Evolutionary conservation across 2,329 filamentous ascomycete genomes (phyloP).

Genomic region (Stagonosporopsis tanaceti): DNA sequence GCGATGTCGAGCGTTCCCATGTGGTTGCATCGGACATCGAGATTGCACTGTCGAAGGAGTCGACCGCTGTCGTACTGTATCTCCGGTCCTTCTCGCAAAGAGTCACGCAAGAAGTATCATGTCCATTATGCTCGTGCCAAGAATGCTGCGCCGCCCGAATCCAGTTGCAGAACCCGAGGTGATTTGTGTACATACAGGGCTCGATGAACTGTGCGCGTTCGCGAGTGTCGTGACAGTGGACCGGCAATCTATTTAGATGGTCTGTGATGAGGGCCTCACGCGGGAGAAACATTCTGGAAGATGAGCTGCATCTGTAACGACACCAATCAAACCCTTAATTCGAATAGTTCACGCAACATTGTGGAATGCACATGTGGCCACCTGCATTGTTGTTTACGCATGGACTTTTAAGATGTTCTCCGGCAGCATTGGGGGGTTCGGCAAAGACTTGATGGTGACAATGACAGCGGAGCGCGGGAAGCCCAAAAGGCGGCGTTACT

Average conservation of each 20-base stretch:
- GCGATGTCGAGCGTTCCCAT: conserved; percentile 9
- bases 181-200: conserved; percentile 15
- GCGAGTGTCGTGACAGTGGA: conserved; percentile 32
- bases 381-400: conserved; percentile 9
- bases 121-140: conserved; percentile 8
- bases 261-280: conserved; percentile 29
- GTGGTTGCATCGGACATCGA: conserved; percentile 1
- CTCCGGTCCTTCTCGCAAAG: neutral
- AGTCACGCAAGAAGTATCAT: conserved; percentile 1
- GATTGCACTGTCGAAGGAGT: conserved; percentile 1
- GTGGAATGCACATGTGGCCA: neutral
- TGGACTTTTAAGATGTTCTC: conserved; percentile 10
- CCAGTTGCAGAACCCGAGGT: conserved; percentile 8
- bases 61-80: conserved; percentile 2
- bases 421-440: conserved; percentile 8
- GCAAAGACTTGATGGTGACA: conserved; percentile 20
- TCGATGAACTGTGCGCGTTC: conserved; percentile 16
- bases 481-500: conserved; percentile 22
- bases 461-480: conserved; percentile 24
- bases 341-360: conserved; percentile 24
- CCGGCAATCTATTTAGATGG: conserved; percentile 44
- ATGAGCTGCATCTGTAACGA: conserved; percentile 31
- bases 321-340: conserved; percentile 21
- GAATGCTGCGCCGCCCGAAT: conserved; percentile 9
- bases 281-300: conserved; percentile 46